Evolutionary conservation across 2,329 filamentous ascomycete genomes (phyloP), one percentile per base, ranked within the genome.

Genomic region (Epichloe gansuensis): DNA sequence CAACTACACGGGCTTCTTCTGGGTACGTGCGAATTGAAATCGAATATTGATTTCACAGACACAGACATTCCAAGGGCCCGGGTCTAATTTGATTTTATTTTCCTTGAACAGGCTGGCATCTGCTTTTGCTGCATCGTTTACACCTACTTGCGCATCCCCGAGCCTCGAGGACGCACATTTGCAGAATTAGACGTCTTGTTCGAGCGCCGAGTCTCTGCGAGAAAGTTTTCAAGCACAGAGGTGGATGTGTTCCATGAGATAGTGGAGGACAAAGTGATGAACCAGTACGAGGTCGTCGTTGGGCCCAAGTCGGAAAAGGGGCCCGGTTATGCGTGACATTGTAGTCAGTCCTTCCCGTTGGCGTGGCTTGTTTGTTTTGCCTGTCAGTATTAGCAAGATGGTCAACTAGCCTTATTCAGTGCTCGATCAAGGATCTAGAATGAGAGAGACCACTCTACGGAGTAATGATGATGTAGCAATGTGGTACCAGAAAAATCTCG

Each of bases 1-100:
- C 55, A 93, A 93, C 69, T 93, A 79, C 60, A 80, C 89, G 0
- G 89, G 89, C 31, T 94, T 95, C 71, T 94, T 94, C 73, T 89
- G 89, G 86, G 68, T 77, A 64, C 61, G 73, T 17, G n/a, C 8
- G 15, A 45, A 5, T 11, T 25, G 2, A 2, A 25, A n/a, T 21
- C 23, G 12, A 6, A 38, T 9, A 6, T 12, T 15, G 15, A 23
- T 25, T 25, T 9, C 13, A 40, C 2, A 17, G 23, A 8, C n/a
- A 39, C 15, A 21, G 17, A 11, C 13, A 13, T 5, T 9, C 3
- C n/a, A 49, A 6, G 3, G n/a, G 4, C 11, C 36, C 7, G 12
- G 27, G 11, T 23, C 9, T 27, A 34, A 15, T 45, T 56, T 13
- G 50, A 31, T 3, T 17, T 15, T 23, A n/a, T 13, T 31, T 13